Evolutionary conservation across 2,329 filamentous ascomycete species (phyloP).

Genomic region (Hymenoscyphus scutula): DNA sequence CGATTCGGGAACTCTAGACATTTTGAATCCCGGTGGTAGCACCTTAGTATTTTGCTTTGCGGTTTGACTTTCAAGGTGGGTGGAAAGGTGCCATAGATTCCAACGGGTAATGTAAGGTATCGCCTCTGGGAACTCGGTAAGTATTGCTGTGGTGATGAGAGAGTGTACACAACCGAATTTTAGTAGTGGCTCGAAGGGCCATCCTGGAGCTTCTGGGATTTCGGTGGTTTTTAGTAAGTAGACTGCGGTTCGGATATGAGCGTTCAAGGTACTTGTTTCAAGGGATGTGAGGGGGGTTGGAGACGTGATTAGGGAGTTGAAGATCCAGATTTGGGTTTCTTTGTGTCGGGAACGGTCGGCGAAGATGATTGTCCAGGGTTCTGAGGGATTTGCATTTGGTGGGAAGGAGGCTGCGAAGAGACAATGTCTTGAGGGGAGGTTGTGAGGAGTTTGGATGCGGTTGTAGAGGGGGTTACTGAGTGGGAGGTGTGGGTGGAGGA

Average conservation of each 20-base stretch:
- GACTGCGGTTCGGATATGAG: slow-evolving; percentile 21
- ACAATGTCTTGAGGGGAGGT: slow-evolving; percentile 29
- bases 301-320: slow-evolving; percentile 27
- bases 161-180: slow-evolving; percentile 29
- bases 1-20: slow-evolving; percentile 27
- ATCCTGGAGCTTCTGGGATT: slow-evolving; percentile 33
- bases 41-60: not conserved
- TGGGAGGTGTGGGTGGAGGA: slow-evolving; percentile 29
- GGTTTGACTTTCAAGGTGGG: not conserved
- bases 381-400: slow-evolving; percentile 11
- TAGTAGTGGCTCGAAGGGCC: slow-evolving; percentile 31
- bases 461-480: slow-evolving; percentile 32
- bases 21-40: slow-evolving; percentile 24
- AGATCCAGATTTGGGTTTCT: slow-evolving; percentile 35
- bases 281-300: slow-evolving; percentile 14
- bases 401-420: slow-evolving; percentile 34
- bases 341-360: slow-evolving; percentile 32
- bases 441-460: slow-evolving; percentile 33
- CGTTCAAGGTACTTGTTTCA: slow-evolving; percentile 10
- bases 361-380: slow-evolving; percentile 31
- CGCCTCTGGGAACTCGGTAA: slow-evolving; percentile 19
- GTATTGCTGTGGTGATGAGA: slow-evolving; percentile 17
- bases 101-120: slow-evolving; percentile 22
- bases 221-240: slow-evolving; percentile 19
- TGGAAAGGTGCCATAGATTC: slow-evolving; percentile 27